phyloP scores from a whole-genome alignment of 805 yeast genomes.

The Candida nitratophila region DNA sequence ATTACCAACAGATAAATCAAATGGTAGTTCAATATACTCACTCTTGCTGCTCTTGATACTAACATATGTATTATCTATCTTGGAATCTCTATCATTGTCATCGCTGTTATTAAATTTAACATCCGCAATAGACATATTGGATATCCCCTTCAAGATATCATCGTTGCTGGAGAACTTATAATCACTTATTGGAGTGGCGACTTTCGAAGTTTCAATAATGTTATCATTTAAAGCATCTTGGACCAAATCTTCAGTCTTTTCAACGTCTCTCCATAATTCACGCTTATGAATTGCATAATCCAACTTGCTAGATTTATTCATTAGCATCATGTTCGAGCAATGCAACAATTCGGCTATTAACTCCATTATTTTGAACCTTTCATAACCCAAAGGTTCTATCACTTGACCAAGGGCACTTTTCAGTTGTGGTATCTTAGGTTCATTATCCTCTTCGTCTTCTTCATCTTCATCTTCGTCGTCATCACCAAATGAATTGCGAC shows the following conservation, averaged over 20 bases:
- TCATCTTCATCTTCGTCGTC: background rate
- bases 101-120: background rate
- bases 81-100: background rate
- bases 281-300: conserved; percentile 59
- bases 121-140: background rate
- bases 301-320: conserved; percentile 67
- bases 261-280: conserved; percentile 57
- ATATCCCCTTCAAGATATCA: background rate
- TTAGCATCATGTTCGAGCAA: conserved; percentile 89
- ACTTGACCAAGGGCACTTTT: conserved; percentile 51
- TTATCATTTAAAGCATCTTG: conserved; percentile 27
- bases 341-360: conserved; percentile 88
- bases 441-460: conserved; percentile 34
- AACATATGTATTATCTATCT: background rate
- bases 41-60: conserved; percentile 1
- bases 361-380: conserved; percentile 84
- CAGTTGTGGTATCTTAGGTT: conserved; percentile 36
- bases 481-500: background rate
- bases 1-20: conserved; percentile 59
- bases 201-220: conserved; percentile 13
- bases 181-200: background rate
- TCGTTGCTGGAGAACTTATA: background rate
- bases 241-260: conserved; percentile 32
- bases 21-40: conserved; percentile 17
- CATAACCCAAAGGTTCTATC: conserved; percentile 78